Evolutionary conservation across 2,329 filamentous ascomycete species (phyloP), one percentile per base, ranked within the genome.

Genomic region (Fusarium luffae): DNA sequence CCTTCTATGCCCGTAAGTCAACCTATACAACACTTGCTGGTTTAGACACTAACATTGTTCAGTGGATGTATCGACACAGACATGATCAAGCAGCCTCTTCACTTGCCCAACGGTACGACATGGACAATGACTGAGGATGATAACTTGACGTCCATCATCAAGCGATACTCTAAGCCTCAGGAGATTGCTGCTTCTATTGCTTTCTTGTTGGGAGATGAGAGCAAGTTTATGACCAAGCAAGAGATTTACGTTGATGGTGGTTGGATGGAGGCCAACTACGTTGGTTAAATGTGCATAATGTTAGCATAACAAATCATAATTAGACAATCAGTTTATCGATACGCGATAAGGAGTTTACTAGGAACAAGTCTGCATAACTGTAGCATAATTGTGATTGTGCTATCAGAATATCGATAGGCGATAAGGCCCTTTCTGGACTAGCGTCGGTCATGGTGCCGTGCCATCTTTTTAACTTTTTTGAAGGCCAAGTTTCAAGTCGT

Each of bases 121-220:
- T 74, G 72, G 72, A 74, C 72, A 5, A 74, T 74, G 72, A 74
- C 72, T 0, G 72, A 74, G 34, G 72, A 67, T 4, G 70, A 74
- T 16, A 70, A 66, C 23, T 57, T 68, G 10, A 74, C 75, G 3
- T 76, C 73, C 9, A 63, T 79, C 7, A 74, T 77, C 14, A 72
- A 71, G 54, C 68, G 76, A 9, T 73, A 74, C 32, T 70, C 74
- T 1, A 74, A 75, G 37, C 71, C 75, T 0, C 69, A 74, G 4
- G 77, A 80, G 23, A 57, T 79, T 27, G 74, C 77, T 1, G 72
- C 73, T 1, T 64, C 74, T 0, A 74, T 79, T n/a, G 74, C 72
- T 0, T 79, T 77, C 23, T 65, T 79, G 0, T 62, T 79, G 2
- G 69, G 76, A 4, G 74, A 78, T 19, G 77, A 80, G 64, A 77